A percentile compares a stretch with the other conserved stretches of the same genome.
These are phyloP conservation scores for Epichloe sp. DNA, from an alignment of 2,329 filamentous ascomycete species.

Conservation along the genomic window DNA sequence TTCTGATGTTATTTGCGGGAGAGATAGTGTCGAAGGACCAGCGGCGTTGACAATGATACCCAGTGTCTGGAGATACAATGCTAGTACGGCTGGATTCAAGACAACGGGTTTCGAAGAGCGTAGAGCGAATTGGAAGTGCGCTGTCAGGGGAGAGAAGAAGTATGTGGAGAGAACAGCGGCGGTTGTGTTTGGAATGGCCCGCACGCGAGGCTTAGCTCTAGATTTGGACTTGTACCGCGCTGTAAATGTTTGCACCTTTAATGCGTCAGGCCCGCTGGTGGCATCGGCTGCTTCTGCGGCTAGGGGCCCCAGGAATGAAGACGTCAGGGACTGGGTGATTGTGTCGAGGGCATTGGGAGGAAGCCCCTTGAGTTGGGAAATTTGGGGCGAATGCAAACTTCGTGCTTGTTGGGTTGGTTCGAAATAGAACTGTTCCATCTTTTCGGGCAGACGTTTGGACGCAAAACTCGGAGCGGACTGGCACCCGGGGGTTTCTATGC, in stretches of 20 bases:
- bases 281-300: constrained; percentile 72
- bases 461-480: constrained; percentile 50
- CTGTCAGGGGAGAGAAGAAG: constrained; percentile 81
- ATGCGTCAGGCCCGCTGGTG: constrained; percentile 62
- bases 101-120: constrained; percentile 43
- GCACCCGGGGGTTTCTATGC: constrained; percentile 49
- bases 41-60: constrained; percentile 71
- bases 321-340: constrained; percentile 55
- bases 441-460: constrained; percentile 63
- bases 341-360: constrained; percentile 49
- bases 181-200: constrained; percentile 61
- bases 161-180: constrained; percentile 59
- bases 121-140: constrained; percentile 59
- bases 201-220: constrained; percentile 27
- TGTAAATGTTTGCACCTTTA: constrained; percentile 85
- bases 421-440: constrained; percentile 60
- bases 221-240: constrained; percentile 32
- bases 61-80: constrained; percentile 74
- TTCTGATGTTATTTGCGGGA: constrained; percentile 72
- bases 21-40: constrained; percentile 61
- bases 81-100: constrained; percentile 61
- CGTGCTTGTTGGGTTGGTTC: constrained; percentile 13
- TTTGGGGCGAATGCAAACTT: constrained; percentile 14
- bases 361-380: constrained; percentile 31
- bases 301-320: constrained; percentile 65